Conservation (phyloP, 2,329 filamentous ascomycete genomes). For the Phyllosticta citribraziliensis region DNA sequence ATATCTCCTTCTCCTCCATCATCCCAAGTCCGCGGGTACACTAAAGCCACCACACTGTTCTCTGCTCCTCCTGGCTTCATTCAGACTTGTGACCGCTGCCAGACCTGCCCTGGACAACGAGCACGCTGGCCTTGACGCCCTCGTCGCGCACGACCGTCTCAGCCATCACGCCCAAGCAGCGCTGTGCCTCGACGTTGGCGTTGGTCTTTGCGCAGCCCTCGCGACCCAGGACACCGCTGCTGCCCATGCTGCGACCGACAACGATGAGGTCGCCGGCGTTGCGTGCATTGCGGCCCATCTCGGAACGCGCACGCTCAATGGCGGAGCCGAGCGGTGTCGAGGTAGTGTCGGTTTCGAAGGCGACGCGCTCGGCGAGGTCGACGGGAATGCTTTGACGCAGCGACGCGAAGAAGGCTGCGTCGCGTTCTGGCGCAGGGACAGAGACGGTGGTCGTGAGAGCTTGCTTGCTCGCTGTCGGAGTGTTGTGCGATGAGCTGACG, state of each 20-base stretch:
- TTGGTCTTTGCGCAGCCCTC: conserved; percentile 18
- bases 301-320: conserved; percentile 45
- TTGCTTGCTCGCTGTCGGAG: conserved; percentile 10
- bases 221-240: conserved; percentile 8
- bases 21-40: no score
- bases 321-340: conserved; percentile 32
- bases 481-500: conserved; percentile 2
- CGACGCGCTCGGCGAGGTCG: conserved; percentile 43
- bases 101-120: conserved; percentile 52
- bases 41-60: neutral
- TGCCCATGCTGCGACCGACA: conserved; percentile 43
- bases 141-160: conserved; percentile 49
- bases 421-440: conserved; percentile 27
- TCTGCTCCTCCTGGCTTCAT: neutral
- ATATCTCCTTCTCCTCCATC: no score
- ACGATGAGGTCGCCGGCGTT: conserved; percentile 66
- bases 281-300: conserved; percentile 50
- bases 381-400: conserved; percentile 46
- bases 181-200: conserved; percentile 28
- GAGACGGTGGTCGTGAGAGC: conserved; percentile 6
- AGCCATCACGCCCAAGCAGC: conserved; percentile 47
- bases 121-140: conserved; percentile 52
- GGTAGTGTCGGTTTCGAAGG: conserved; percentile 45
- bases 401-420: conserved; percentile 47
- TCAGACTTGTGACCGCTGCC: neutral